Conservation (phyloP, 306 rosid genomes). For the Lathyrus aphaca region DNA sequence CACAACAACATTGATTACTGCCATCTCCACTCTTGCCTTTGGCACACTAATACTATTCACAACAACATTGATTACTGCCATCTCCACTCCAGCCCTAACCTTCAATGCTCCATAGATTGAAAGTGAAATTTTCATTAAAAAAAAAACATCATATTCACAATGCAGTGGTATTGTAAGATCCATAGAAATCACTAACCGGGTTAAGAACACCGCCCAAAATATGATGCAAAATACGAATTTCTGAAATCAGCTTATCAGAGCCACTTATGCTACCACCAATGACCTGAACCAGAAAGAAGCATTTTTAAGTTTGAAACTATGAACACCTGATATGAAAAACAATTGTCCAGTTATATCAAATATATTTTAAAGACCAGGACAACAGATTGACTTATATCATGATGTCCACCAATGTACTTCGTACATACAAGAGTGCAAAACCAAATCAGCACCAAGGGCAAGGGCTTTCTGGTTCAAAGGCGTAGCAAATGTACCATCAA, state of each 20-base stretch:
- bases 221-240: slow-evolving; percentile 29
- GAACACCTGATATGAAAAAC: slow-evolving; percentile 9
- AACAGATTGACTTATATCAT: slow-evolving; percentile 64
- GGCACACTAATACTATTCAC: too few species aligned
- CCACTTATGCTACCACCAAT: too few species aligned
- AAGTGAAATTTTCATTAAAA: too few species aligned
- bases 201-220: slow-evolving; percentile 87
- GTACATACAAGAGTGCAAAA: slow-evolving; percentile 85
- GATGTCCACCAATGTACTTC: slow-evolving; percentile 89
- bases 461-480: slow-evolving; percentile 93
- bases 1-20: too few species aligned
- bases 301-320: slow-evolving; percentile 12
- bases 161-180: too few species aligned
- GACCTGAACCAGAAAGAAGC: slow-evolving; percentile 43
- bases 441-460: slow-evolving; percentile 87
- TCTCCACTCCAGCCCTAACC: too few species aligned
- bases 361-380: not conserved
- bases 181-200: slow-evolving; percentile 70
- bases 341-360: not conserved
- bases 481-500: slow-evolving; percentile 97
- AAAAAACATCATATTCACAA: too few species aligned
- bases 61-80: too few species aligned
- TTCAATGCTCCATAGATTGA: too few species aligned
- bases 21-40: too few species aligned
- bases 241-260: too few species aligned